These are phyloP conservation scores for Aquilaria malaccensis DNA, from an alignment of 345 rosid genomes.

Conservation along the genomic window DNA sequence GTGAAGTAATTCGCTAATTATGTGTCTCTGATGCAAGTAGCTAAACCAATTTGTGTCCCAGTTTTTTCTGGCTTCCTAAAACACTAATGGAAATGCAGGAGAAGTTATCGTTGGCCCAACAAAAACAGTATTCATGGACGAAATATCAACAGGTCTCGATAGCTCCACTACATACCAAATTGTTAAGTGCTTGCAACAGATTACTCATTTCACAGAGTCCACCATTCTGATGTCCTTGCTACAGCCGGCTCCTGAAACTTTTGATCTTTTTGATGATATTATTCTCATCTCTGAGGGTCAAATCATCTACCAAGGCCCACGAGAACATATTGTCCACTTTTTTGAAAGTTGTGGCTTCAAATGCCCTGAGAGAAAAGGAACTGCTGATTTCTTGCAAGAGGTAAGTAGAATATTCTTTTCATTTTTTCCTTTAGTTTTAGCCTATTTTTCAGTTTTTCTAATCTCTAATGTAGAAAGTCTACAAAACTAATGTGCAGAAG, in stretches of 20 bases:
- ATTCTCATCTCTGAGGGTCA: slow-evolving; percentile 59
- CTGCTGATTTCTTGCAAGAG: slow-evolving; percentile 88
- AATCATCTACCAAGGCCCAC: slow-evolving; percentile 73
- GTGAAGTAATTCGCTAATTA: not conserved
- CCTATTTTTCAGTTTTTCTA: too few species aligned
- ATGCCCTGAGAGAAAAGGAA: slow-evolving; percentile 73
- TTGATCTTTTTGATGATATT: slow-evolving; percentile 68
- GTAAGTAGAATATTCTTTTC: slow-evolving; percentile 19
- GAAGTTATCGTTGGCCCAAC: slow-evolving; percentile 91
- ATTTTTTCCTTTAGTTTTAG: not conserved
- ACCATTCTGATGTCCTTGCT: slow-evolving; percentile 65
- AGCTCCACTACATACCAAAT: slow-evolving; percentile 75
- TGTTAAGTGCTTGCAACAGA: slow-evolving; percentile 74
- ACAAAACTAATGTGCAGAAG: too few species aligned
- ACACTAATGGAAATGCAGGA: slow-evolving; percentile 22
- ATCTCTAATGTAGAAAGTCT: too few species aligned
- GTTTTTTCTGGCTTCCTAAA: too few species aligned
- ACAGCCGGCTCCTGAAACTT: slow-evolving; percentile 83
- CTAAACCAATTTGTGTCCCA: too few species aligned
- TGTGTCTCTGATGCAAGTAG: not conserved
- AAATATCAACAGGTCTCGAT: slow-evolving; percentile 81
- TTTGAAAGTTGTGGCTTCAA: slow-evolving; percentile 56
- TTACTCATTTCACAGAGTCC: slow-evolving; percentile 66
- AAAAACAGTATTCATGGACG: slow-evolving; percentile 78
- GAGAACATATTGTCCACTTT: slow-evolving; percentile 49